Evolutionary conservation across 1,284 basidiomycete species (phyloP), one percentile per base, ranked within the genome.

Genomic region (Melanopsichium pennsylvanicum): DNA sequence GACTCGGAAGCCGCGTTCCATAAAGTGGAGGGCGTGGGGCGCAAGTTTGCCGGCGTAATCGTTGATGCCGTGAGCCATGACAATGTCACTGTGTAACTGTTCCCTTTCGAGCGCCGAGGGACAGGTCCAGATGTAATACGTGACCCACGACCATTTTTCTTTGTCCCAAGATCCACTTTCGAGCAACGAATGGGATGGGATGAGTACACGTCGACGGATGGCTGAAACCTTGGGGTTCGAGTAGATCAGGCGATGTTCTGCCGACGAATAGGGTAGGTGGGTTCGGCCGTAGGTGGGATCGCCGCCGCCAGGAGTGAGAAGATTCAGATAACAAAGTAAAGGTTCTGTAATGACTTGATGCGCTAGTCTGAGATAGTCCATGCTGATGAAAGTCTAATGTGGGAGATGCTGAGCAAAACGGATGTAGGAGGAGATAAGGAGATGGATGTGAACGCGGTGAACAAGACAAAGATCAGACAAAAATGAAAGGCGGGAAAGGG

Each of bases 1-100:
- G 25, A 85, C 78, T 21, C 85, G 76, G 70, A 85, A 85, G 0
- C 84, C 85, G 5, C 81, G 80, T 50, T 82, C 76, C 39, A 84
- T 75, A 51, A 84, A 83, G 38, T 82, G 78, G 4, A 67, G 66
- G 8, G 83, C 79, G 44, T 85, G 84, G 9, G 83, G 82, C 0
- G 81, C 79, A 39, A 83, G 83, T 29, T 70, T 80, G 21, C 72
- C 76, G 4, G 70, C 70, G 41, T 79, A 78, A 38, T 78, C 74
- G 43, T 79, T 79, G 59, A 80, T 75, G 10, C 78, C 78, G 51
- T 80, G 78, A 5, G 68, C 61, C 36, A 80, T 46, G 40, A 78
- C 64, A 6, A 79, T 61, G 45, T 79, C 76, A 9, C 64, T 46
- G 38, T 74, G 62, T 5, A 77, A 59, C 22, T 60, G 37, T 25